These are phyloP conservation scores for Rhynchospora tenuis DNA, from an alignment of 176 grass and related monocot species.

Conservation along the genomic window DNA sequence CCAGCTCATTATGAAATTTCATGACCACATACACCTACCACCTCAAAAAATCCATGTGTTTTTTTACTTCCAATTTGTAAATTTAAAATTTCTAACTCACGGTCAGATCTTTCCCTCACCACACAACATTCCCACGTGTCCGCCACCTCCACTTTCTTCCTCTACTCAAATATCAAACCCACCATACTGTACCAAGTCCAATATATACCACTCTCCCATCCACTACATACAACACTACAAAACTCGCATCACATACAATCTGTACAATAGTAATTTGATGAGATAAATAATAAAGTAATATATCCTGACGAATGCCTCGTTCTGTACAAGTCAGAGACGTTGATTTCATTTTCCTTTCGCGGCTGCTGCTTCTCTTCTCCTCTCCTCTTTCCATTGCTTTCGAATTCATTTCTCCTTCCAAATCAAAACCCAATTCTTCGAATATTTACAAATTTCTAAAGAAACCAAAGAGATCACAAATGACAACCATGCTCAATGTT, in stretches of 20 bases:
- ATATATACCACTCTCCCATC: not conserved
- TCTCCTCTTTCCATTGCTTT: not conserved
- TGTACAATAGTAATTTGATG: not conserved
- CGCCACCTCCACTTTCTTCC: not conserved
- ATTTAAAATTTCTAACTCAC: not conserved
- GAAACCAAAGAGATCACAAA: not conserved
- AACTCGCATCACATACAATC: not conserved
- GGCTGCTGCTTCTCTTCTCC: not conserved
- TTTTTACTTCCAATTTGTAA: not conserved
- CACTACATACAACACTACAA: not conserved
- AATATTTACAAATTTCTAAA: not conserved
- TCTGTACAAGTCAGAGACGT: slow-evolving; percentile 8
- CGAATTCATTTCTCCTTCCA: not conserved
- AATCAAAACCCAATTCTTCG: not conserved
- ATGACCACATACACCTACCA: too few relatives aligned
- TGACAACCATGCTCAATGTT: not conserved
- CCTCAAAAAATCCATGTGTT: not conserved
- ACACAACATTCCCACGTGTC: not conserved
- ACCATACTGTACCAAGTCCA: not conserved
- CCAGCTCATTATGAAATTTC: too few relatives aligned
- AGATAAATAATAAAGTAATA: not conserved
- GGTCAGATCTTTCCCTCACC: not conserved
- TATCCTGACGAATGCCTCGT: not conserved
- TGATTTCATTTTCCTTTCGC: not conserved
- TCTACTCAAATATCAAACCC: not conserved